A percentile compares a stretch with the other conserved stretches of the same genome.
Conservation (phyloP, 257 asterid genomes). For the Mitragyna speciosa region DNA sequence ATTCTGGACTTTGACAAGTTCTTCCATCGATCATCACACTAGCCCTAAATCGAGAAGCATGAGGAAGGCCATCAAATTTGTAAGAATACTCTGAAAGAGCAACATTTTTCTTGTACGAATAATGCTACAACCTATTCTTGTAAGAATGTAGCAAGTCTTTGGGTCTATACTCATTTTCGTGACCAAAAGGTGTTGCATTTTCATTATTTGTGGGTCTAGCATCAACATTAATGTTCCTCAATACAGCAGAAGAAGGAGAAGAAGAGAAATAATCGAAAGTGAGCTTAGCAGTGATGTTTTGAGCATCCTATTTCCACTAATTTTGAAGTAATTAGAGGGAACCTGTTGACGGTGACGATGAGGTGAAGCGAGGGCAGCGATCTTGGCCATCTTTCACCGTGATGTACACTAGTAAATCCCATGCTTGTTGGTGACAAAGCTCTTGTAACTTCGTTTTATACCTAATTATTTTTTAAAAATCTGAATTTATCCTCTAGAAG, state of each 20-base stretch:
- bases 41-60: constrained; percentile 54
- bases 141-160: constrained; percentile 43
- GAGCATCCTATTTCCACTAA: too few species aligned
- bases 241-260: constrained; percentile 22
- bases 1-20: constrained; percentile 47
- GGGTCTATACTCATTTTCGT: too few species aligned
- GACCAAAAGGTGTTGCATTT: too few species aligned
- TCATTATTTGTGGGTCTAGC: too few species aligned
- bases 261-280: not conserved
- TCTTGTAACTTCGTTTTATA: constrained; percentile 63
- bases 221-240: constrained; percentile 13
- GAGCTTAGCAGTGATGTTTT: too few species aligned
- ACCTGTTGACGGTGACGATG: constrained; percentile 39
- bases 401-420: constrained; percentile 58
- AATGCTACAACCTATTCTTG: constrained; percentile 63
- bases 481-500: too few species aligned
- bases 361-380: constrained; percentile 61
- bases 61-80: constrained; percentile 69
- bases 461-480: constrained; percentile 37
- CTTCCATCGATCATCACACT: constrained; percentile 51
- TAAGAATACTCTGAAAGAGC: constrained; percentile 50
- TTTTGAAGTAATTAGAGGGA: not conserved
- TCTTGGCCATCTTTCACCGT: constrained; percentile 50
- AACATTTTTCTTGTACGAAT: constrained; percentile 50
- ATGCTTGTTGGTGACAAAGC: constrained; percentile 46